Percentiles rank a stretch among this genome's conserved stretches.
Evolutionary conservation across 148 eudicot species (phyloP).

Genomic region (Beta vulgaris): DNA sequence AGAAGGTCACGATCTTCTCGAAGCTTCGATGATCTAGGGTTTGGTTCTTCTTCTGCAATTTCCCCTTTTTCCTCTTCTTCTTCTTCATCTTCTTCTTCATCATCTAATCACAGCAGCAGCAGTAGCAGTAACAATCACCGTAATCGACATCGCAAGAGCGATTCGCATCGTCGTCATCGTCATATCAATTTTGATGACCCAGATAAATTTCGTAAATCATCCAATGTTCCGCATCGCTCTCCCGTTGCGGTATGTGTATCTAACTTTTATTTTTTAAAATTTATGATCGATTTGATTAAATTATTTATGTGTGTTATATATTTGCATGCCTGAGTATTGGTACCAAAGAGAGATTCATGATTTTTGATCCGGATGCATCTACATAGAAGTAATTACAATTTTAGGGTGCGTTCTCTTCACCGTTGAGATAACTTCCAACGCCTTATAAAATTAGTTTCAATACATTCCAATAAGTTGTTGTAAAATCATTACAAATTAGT

Average conservation of each 20-base stretch:
- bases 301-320: neutral
- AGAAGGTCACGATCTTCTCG: conserved; percentile 54
- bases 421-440: no score
- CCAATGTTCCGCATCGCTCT: conserved; percentile 2
- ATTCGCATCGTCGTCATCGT: conserved; percentile 30
- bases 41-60: conserved; percentile 19
- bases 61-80: conserved; percentile 25
- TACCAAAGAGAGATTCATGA: no score
- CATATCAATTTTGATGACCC: conserved; percentile 5
- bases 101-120: neutral
- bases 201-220: conserved; percentile 21
- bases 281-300: neutral
- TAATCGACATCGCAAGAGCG: conserved; percentile 24
- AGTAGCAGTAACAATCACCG: neutral
- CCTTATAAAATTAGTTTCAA: no score
- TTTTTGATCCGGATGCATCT: no score
- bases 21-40: conserved; percentile 32
- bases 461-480: no score
- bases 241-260: conserved; percentile 15
- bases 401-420: no score
- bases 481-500: no score
- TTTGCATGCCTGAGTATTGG: neutral
- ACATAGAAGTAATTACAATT: no score
- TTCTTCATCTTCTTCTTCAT: conserved; percentile 9
- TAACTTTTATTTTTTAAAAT: neutral